Percentiles rank a stretch among this genome's conserved stretches.
These are phyloP conservation scores for Botryotinia convoluta DNA, from an alignment of 2,329 filamentous ascomycete genomes.

Conservation along the genomic window DNA sequence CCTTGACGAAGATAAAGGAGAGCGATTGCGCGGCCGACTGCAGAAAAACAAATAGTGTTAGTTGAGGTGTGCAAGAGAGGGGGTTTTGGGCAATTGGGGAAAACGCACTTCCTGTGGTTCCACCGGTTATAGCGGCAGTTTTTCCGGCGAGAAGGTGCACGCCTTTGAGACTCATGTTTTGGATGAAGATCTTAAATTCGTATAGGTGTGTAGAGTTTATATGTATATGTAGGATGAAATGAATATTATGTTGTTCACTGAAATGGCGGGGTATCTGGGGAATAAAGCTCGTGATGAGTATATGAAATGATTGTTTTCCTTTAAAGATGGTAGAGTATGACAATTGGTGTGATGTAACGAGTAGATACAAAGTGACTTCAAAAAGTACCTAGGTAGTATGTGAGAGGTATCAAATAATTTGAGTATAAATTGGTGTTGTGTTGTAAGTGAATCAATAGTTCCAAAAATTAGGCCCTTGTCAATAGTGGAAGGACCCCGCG, in stretches of 20 bases:
- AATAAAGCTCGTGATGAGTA: neutral
- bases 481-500: slow-evolving; percentile 24
- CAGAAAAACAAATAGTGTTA: neutral
- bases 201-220: neutral
- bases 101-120: slow-evolving; percentile 19
- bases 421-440: neutral
- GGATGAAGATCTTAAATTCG: neutral
- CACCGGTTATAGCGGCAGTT: slow-evolving; percentile 21
- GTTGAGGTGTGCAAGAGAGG: neutral
- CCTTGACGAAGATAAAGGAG: slow-evolving; percentile 77
- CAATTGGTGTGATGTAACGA: neutral
- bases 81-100: slow-evolving; percentile 40
- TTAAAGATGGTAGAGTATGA: neutral
- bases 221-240: neutral
- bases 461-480: neutral
- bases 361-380: neutral
- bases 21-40: slow-evolving; percentile 79
- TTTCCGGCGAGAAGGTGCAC: slow-evolving; percentile 15
- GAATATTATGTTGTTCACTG: neutral
- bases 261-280: neutral
- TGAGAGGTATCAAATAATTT: neutral
- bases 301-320: neutral
- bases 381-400: neutral
- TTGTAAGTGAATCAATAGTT: neutral
- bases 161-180: neutral